Conservation (phyloP, 1,284 basidiomycete genomes). For the Polyporus tsugae region DNA sequence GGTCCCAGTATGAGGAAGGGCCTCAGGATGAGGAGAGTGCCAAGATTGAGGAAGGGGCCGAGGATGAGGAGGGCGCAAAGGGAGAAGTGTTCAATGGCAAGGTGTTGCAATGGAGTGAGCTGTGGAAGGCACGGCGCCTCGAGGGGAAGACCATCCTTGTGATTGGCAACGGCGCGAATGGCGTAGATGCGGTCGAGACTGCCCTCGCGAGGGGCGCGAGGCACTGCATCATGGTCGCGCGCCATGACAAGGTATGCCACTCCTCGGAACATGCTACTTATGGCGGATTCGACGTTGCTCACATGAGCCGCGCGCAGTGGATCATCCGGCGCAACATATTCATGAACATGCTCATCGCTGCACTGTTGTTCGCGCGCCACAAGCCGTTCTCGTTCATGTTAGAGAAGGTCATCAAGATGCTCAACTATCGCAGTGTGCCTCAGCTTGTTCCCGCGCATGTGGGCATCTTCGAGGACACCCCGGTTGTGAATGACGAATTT, state of each 20-base stretch:
- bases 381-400: constrained; percentile 62
- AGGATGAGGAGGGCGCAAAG: constrained; percentile 21
- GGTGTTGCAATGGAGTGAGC: constrained; percentile 62
- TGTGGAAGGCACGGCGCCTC: constrained; percentile 47
- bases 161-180: constrained; percentile 67
- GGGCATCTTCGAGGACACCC: constrained; percentile 59
- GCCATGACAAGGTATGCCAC: constrained; percentile 43
- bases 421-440: constrained; percentile 62
- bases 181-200: constrained; percentile 67
- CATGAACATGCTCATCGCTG: constrained; percentile 59
- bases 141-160: constrained; percentile 59
- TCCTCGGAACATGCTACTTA: not conserved
- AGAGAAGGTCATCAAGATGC: constrained; percentile 56
- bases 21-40: constrained; percentile 34
- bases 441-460: constrained; percentile 52
- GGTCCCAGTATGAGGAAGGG: too few species aligned
- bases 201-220: constrained; percentile 55
- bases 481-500: constrained; percentile 67
- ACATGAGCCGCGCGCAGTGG: constrained; percentile 46
- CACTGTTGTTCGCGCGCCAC: constrained; percentile 66
- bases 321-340: constrained; percentile 64
- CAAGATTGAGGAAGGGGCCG: constrained; percentile 4
- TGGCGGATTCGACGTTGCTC: not conserved
- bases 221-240: constrained; percentile 56
- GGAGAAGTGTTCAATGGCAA: constrained; percentile 48